Conservation (phyloP, 2,329 filamentous ascomycete genomes). For the Scytalidium lignicola region DNA sequence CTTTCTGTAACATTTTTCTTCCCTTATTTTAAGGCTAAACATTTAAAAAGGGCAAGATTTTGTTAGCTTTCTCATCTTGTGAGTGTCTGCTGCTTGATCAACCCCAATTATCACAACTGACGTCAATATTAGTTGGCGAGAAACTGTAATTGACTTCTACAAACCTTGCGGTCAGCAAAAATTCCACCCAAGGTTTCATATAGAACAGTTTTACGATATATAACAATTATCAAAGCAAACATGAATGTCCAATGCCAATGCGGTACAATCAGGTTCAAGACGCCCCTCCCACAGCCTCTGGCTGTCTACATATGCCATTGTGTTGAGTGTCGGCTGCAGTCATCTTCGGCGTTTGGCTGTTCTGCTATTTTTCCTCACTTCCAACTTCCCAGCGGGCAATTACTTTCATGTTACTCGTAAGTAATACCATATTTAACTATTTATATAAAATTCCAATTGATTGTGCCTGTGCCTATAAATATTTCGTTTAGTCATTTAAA, state of each 20-base stretch:
- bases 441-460: background rate
- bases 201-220: too few species aligned
- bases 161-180: too few species aligned
- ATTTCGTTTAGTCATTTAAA: slow-evolving; percentile 2
- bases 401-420: slow-evolving; percentile 51
- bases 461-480: background rate
- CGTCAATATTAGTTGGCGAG: too few species aligned
- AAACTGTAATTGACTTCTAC: too few species aligned
- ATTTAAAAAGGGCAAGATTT: too few species aligned
- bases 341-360: slow-evolving; percentile 61
- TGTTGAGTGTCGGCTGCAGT: slow-evolving; percentile 59
- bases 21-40: too few species aligned
- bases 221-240: background rate
- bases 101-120: too few species aligned
- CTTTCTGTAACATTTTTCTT: too few species aligned
- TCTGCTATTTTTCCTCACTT: slow-evolving; percentile 69
- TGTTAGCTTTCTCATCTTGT: too few species aligned
- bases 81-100: too few species aligned
- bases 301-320: slow-evolving; percentile 71
- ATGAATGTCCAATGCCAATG: slow-evolving; percentile 64
- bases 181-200: too few species aligned
- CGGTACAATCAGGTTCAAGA: slow-evolving; percentile 56
- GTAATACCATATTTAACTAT: slow-evolving; percentile 22
- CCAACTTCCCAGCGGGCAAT: slow-evolving; percentile 41
- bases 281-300: slow-evolving; percentile 53